Evolutionary conservation across 768 basidiomycete species (phyloP), one percentile per base, ranked within the genome.

Genomic region (Pulveroboletus sp.): DNA sequence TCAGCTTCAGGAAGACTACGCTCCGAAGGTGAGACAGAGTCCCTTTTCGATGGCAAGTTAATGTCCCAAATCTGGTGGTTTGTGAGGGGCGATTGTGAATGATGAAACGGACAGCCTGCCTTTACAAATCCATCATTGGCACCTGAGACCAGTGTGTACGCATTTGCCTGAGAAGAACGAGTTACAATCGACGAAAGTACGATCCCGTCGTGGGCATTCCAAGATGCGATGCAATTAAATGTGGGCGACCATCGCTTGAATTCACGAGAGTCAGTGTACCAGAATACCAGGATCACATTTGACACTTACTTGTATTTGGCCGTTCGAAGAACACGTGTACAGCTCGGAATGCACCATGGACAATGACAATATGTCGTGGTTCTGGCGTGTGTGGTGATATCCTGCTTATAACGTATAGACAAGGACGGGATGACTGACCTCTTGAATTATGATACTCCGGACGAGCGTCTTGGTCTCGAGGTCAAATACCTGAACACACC

Each of bases 401-500:
- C 37, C 9, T 36, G 9, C 20, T 36, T 19, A 8, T 6, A 22
- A 47, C 36, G 50, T 6, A 26, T 20, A 10, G n/a, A n/a, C 16
- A 40, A 45, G 40, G 1, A 10, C 38, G 3, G 10, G 37, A 46
- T 26, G 22, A 29, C 72, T 14, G 40, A 87, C 88, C 73, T 93
- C 88, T 56, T 90, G 84, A 1, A 89, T 85, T 16, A 93, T 85
- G 48, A 98, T 86, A 0, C 85, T 91, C 43, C 95, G 74, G 23
- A 98, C 83, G 31, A 89, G 73, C 0, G 92, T 91, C 55, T 82
- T 85, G 0, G 93, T 95, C 63, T 94, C 93, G 8, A 96, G 69
- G 65, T 97, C 94, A 70, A 90, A 81, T 5, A 97, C 85, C 55
- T 87, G 86, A 58, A 97, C 89, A 57, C 88, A 85, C 3, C 95